These are phyloP conservation scores for Metarhizium humberi DNA, from an alignment of 2,329 filamentous ascomycete species.

Conservation along the genomic window DNA sequence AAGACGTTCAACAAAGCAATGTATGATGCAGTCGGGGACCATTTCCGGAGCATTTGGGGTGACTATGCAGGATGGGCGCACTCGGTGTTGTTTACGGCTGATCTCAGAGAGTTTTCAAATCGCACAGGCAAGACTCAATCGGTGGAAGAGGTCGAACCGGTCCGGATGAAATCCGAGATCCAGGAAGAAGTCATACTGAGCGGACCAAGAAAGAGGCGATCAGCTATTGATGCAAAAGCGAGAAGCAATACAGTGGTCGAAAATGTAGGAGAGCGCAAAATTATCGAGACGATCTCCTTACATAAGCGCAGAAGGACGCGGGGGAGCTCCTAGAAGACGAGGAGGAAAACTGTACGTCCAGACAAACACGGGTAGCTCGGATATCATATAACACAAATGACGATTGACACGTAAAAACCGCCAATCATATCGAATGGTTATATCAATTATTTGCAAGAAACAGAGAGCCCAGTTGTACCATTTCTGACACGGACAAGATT, in stretches of 20 bases:
- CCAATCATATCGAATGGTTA: no score
- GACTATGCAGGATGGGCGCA: constrained; percentile 95
- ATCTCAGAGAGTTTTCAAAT: constrained; percentile 76
- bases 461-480: not conserved
- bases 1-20: constrained; percentile 82
- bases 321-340: not conserved
- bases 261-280: constrained; percentile 12
- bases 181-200: constrained; percentile 13
- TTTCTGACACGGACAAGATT: not conserved
- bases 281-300: constrained; percentile 11
- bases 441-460: no score
- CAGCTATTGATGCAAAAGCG: constrained; percentile 8
- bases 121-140: constrained; percentile 25
- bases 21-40: constrained; percentile 83
- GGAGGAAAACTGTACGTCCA: not conserved
- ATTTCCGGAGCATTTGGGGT: constrained; percentile 86
- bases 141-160: not conserved
- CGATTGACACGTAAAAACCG: no score
- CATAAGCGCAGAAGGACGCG: constrained; percentile 19
- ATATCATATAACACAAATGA: not conserved
- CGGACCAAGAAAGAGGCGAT: constrained; percentile 18
- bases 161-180: constrained; percentile 3
- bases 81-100: constrained; percentile 90
- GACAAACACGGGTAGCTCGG: not conserved
- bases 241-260: constrained; percentile 12